Evolutionary conservation across 805 yeast genomes (phyloP), one percentile per base, ranked within the genome.

Genomic region (Teunomyces tritomae): DNA sequence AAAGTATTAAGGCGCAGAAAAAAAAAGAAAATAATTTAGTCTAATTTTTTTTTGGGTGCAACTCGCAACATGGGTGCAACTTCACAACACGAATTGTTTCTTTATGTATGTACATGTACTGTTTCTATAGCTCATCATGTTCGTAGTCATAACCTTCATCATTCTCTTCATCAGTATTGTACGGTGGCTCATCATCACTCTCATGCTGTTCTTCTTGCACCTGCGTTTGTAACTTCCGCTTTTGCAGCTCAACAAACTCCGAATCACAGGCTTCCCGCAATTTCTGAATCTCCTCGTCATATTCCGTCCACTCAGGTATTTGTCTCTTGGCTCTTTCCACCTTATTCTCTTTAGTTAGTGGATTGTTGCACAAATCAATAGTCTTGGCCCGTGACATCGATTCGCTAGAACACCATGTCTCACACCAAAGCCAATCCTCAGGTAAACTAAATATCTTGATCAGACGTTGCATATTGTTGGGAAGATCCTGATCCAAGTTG

Each of bases 401-500:
- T 43, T 77, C 85, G 52, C 83, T 87, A 28, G 83, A 74, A 63
- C 96, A 87, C 96, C 96, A 89, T 0, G 96, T 89, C 59, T 89
- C 96, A 67, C 96, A 89, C 96, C 96, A 89, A 33, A 88, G 69
- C 95, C 96, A 89, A 39, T 87, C 91, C 55, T 84, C 84, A 3
- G 89, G 87, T 39, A 89, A 70, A 7, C 94, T 84, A 57, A 72
- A 78, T 14, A 89, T 89, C 43, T 84, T 85, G 28, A 92, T 64
- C 27, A 66, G 63, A 17, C 72, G 57, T 64, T 94, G 98, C 56
- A 91, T 56, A 59, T 88, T 87, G 65, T 92, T 94, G n/a, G 97
- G 90, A 51, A 92, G 75, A 62, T 94, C 98, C 62, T 92, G 97
- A 61, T 90, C 98, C 50, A 91, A 74, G 58, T 89, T 89, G 8